Base-by-base conservation (phyloP, 345 rosid species). In the Murraya koenigii region DNA sequence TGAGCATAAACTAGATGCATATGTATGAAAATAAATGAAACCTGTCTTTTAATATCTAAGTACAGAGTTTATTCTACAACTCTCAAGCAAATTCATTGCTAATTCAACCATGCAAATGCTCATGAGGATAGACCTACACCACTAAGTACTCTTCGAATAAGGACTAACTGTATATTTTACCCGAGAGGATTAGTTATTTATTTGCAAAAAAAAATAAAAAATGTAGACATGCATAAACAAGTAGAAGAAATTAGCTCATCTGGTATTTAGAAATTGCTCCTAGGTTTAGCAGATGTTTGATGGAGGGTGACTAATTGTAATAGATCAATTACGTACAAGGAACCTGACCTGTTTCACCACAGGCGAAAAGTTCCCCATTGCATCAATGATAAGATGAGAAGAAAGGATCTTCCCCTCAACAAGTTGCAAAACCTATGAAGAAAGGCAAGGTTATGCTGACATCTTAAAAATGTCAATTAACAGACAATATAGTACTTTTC, bases 361-460 rank as follows among this genome's bases (percentile, higher is more conserved):
- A 52, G 97, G 99, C 61, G 99, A 95, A 81, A 95, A 93, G 81
- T 93, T 95, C 68, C 99, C 99, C 93, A 93, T 95, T 66, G 98
- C 97, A 85, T 95, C 99, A 35, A 93, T 83, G 65, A 93, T 84
- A 66, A 95, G 91, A 68, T 85, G 91, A 30, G 97, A 89, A 52
- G 92, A 88, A 75, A 93, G 66, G 49, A 80, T 75, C 59, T 87
- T 90, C 28, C 91, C 98, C 80, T 90, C 92, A 78, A 83, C 83
- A 81, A 94, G 93, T 80, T 88, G 84, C 82, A 95, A 65, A 69
- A 91, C 91, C 99, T 92, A 66, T 52, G 62, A 61, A 25, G 35
- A 32, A 70, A 74, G 65, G 54, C 25, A 36, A 39, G 60, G 35
- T 66, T 28, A 25, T 36, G 61, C 68, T 1, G 64, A 15, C 15